A percentile compares a stretch with the other conserved stretches of the same genome.
Conservation (phyloP, 495 filamentous ascomycete species). For the Podospora appendiculata region DNA sequence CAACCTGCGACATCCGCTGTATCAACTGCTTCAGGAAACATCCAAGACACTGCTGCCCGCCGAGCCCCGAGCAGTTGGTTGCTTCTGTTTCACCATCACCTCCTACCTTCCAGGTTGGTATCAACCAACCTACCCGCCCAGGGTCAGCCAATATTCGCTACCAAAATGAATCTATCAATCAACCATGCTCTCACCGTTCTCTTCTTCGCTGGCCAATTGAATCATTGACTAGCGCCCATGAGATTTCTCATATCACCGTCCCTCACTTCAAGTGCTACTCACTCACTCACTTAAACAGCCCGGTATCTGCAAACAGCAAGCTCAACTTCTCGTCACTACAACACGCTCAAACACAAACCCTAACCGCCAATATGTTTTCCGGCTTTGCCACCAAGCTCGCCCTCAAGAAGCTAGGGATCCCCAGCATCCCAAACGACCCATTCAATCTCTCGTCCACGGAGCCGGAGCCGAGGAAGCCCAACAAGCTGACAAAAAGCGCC, state of each 20-base stretch:
- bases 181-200: neutral
- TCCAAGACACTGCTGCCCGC: neutral
- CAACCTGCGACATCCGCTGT: constrained; percentile 27
- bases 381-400: constrained; percentile 42
- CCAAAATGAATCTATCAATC: neutral
- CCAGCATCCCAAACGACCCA: constrained; percentile 27
- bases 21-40: constrained; percentile 9
- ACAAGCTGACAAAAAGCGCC: constrained; percentile 16
- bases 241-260: too few species aligned
- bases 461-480: constrained; percentile 8
- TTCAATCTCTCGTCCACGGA: constrained; percentile 22
- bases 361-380: constrained; percentile 31
- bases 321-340: neutral
- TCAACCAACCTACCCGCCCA: too few species aligned
- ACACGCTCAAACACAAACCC: neutral
- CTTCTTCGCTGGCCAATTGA: neutral
- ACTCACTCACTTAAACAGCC: too few species aligned
- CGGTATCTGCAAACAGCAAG: too few species aligned
- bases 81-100: neutral
- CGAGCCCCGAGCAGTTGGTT: constrained; percentile 12
- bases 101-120: neutral
- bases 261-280: too few species aligned
- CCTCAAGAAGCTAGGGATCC: constrained; percentile 35
- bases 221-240: neutral
- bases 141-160: too few species aligned